These are phyloP conservation scores for Panus rudis DNA, from an alignment of 768 basidiomycete species.

Conservation along the genomic window DNA sequence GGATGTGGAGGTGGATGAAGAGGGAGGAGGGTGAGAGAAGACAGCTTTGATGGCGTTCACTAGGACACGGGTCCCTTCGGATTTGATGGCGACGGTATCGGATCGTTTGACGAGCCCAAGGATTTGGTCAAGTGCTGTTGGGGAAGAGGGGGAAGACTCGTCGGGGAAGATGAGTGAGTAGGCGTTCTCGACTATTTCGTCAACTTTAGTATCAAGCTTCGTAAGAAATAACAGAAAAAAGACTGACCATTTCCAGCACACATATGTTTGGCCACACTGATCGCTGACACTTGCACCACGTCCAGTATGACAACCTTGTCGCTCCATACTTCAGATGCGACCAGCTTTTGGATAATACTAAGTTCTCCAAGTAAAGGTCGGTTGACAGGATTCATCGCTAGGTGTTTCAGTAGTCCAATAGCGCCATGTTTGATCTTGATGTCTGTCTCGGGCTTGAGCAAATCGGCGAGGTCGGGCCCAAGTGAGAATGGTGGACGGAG, in stretches of 20 bases:
- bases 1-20: constrained; percentile 65
- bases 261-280: constrained; percentile 86
- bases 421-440: constrained; percentile 87
- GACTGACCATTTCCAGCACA: constrained; percentile 67
- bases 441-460: constrained; percentile 56
- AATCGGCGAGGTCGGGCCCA: constrained; percentile 55
- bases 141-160: constrained; percentile 19
- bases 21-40: no score
- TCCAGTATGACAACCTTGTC: constrained; percentile 76
- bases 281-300: constrained; percentile 79
- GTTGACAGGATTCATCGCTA: constrained; percentile 59
- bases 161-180: constrained; percentile 44
- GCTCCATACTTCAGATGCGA: constrained; percentile 61
- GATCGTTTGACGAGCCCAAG: constrained; percentile 71
- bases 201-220: no score
- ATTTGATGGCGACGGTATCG: constrained; percentile 75
- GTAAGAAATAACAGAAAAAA: background rate
- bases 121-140: constrained; percentile 59
- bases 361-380: constrained; percentile 53
- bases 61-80: constrained; percentile 84
- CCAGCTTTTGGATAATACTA: constrained; percentile 55
- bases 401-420: constrained; percentile 79
- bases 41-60: constrained; percentile 82
- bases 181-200: constrained; percentile 42
- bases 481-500: constrained; percentile 43